These are phyloP conservation scores for Eimeria nieschulzi DNA, from an alignment of 169 alveolate genomes.

Conservation along the genomic window DNA sequence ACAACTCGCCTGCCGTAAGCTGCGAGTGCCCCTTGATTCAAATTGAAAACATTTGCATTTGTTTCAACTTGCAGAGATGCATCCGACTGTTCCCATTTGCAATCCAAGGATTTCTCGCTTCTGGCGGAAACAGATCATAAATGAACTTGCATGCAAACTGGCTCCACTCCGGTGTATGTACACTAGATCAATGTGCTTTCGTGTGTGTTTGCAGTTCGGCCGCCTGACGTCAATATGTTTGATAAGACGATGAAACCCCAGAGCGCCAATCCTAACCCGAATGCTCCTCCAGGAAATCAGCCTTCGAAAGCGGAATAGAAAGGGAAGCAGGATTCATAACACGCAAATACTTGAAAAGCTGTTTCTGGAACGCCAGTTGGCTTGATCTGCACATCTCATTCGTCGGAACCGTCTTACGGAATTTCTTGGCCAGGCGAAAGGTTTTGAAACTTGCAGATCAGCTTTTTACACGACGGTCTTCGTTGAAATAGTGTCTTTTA, in stretches of 20 bases:
- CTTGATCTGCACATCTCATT: too few species aligned
- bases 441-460: too few species aligned
- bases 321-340: background rate
- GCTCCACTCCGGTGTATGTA: too few species aligned
- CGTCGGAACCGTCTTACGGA: too few species aligned
- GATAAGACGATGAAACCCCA: slow-evolving; percentile 26
- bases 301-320: background rate
- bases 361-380: too few species aligned
- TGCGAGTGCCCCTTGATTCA: too few species aligned
- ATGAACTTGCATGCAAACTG: background rate
- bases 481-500: background rate
- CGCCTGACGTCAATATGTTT: background rate
- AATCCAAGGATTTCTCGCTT: background rate
- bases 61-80: background rate
- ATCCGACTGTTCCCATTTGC: too few species aligned
- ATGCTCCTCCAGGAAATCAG: background rate
- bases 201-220: background rate
- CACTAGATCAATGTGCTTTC: too few species aligned
- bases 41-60: too few species aligned
- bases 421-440: too few species aligned
- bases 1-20: slow-evolving; percentile 57
- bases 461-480: too few species aligned
- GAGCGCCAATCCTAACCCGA: background rate
- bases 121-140: too few species aligned
- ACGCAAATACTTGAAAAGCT: background rate